Evolutionary conservation across 208 protist species (phyloP), one percentile per base, ranked within the genome.

Genomic region (Wallacemonas sp.): DNA sequence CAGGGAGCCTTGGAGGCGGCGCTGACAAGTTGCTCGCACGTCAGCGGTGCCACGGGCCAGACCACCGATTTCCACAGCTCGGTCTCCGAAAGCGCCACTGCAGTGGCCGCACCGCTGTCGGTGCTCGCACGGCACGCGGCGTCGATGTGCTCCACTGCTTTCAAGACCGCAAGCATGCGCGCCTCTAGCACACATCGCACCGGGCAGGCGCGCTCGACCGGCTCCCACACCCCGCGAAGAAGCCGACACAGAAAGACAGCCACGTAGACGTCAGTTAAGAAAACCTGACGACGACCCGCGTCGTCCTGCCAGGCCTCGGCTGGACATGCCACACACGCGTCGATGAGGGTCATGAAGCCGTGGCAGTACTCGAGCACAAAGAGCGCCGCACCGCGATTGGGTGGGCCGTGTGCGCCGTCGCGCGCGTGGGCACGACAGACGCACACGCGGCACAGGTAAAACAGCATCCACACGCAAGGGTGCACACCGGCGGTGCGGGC

Each of bases 381-480:
- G 14, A 59, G 5, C 16, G 52, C 52, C 52, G 52, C 52, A 18
- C 7, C 32, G 18, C 4, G 7, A 29, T 20, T 42, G 23, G 26
- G 10, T 44, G 12, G 14, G 7, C 4, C 10, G 8, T 23, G 31
- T n/a, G 52, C 14, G 18, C 3, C 20, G 26, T 59, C 29, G 12
- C 32, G 22, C 0, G 33, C 36, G 33, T 20, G 7, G 4, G 25
- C 22, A 22, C 25, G 39, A 64, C 42, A 41, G 23, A 64, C 26
- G 29, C 26, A 31, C 11, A 39, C 8, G 20, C 57, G 57, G 20
- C 57, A 64, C 26, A 64, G 41, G 14, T 4, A 31, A 31, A 64
- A 64, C 25, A 64, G 20, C 22, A 50, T 64, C 57, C 57, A 64
- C 39, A 64, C 57, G 29, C 57, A 64, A 12, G 57, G 36, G 25